A percentile compares a stretch with the other conserved stretches of the same genome.
Evolutionary conservation across 352 stramenopile genomes (phyloP).

Genomic region (Globisporangium iwayamae): DNA sequence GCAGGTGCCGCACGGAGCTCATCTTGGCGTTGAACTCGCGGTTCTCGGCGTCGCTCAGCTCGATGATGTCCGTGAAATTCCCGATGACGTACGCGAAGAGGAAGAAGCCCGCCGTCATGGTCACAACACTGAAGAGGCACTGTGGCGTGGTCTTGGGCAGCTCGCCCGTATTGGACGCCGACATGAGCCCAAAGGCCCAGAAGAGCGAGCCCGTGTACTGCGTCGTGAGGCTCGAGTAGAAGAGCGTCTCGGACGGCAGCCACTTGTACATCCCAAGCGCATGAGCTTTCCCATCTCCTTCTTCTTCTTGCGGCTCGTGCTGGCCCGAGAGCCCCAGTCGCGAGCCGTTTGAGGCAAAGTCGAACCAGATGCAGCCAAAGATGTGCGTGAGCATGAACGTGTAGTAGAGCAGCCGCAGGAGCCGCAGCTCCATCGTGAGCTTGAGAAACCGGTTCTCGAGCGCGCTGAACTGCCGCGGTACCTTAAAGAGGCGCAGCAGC

Average conservation of each 20-base stretch:
- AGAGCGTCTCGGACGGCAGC: slow-evolving; percentile 23
- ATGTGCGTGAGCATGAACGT: slow-evolving; percentile 42
- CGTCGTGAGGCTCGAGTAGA: slow-evolving; percentile 13
- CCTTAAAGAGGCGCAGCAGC: slow-evolving; percentile 36
- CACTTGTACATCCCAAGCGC: slow-evolving; percentile 32
- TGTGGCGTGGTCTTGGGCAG: slow-evolving; percentile 25
- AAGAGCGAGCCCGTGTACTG: slow-evolving; percentile 35
- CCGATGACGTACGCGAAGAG: slow-evolving; percentile 41
- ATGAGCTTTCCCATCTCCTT: background rate
- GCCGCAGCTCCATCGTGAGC: slow-evolving; percentile 29
- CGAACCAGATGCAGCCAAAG: slow-evolving; percentile 47
- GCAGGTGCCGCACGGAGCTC: slow-evolving; percentile 31
- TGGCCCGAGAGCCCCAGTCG: slow-evolving; percentile 9
- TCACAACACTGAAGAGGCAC: slow-evolving; percentile 33
- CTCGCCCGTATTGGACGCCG: slow-evolving; percentile 29
- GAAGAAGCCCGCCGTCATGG: slow-evolving; percentile 35
- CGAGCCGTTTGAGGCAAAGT: slow-evolving; percentile 37
- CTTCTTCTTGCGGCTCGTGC: background rate
- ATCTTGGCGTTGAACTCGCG: slow-evolving; percentile 43
- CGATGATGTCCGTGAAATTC: slow-evolving; percentile 40
- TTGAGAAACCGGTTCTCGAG: slow-evolving; percentile 44
- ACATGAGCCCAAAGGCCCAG: slow-evolving; percentile 42
- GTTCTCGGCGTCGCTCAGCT: slow-evolving; percentile 39
- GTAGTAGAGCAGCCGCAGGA: slow-evolving; percentile 49
- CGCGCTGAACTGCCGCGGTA: slow-evolving; percentile 25